A percentile compares a stretch with the other conserved stretches of the same genome.
These are phyloP conservation scores for Marasmius fiardii DNA, from an alignment of 1,284 basidiomycete genomes.

Conservation along the genomic window DNA sequence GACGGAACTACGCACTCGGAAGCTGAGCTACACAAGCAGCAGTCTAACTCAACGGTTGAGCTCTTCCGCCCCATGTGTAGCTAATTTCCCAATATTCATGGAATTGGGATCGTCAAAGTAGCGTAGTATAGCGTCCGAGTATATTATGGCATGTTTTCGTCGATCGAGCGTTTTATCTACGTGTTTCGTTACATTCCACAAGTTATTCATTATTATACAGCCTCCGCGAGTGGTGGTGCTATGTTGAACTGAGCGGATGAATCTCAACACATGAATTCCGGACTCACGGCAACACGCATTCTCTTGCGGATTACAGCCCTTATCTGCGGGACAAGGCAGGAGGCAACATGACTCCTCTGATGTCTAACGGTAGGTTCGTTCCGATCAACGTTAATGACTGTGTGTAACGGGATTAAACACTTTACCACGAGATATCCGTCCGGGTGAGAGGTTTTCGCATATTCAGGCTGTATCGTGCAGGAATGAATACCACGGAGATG, in stretches of 20 bases:
- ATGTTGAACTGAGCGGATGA: background rate
- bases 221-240: conserved; percentile 46
- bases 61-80: conserved; percentile 60
- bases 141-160: no score
- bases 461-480: conserved; percentile 87
- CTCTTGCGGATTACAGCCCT: conserved; percentile 63
- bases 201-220: conserved; percentile 30
- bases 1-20: conserved; percentile 49
- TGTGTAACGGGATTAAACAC: conserved; percentile 1
- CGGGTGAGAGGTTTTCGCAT: conserved; percentile 38
- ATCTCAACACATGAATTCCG: conserved; percentile 2
- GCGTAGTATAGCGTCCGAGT: no score
- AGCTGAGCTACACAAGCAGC: conserved; percentile 46
- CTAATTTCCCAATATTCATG: conserved; percentile 72
- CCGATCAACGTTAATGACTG: background rate
- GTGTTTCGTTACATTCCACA: conserved; percentile 2
- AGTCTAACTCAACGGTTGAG: conserved; percentile 55
- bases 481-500: conserved; percentile 95
- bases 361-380: conserved; percentile 23
- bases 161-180: conserved; percentile 12
- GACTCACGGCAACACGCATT: conserved; percentile 81
- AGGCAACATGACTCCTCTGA: conserved; percentile 45
- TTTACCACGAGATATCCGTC: conserved; percentile 44
- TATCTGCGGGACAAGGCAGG: conserved; percentile 57
- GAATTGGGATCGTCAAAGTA: conserved; percentile 29